Evolutionary conservation across 495 filamentous ascomycete species (phyloP), one percentile per base, ranked within the genome.

Genomic region (Symbiotaphrina buchneri): DNA sequence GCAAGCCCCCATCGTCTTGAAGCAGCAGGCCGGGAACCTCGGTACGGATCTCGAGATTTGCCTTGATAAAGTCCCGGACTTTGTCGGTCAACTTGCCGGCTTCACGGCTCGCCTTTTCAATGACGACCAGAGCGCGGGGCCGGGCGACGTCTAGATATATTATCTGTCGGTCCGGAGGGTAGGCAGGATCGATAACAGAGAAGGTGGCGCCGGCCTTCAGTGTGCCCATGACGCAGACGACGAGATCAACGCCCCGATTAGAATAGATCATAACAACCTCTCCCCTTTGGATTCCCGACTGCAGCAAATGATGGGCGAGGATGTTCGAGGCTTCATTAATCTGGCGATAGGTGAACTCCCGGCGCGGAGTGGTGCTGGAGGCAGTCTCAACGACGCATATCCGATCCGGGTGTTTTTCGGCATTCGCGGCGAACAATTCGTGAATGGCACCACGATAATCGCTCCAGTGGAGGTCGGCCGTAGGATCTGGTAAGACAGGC

Each of bases 191-290:
- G 27, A 94, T 68, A 23, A 94, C 81, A 8, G 61, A 71, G 47
- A 80, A 65, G n/a, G 69, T 80, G 3, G 72, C 70, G 10, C 55
- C 55, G 20, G 54, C 53, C 45, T 57, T 65, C 35, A 71, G 38
- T n/a, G 57, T 54, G 38, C 63, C 65, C 62, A 69, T 64, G 8
- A 61, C 49, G 6, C 59, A 59, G 10, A 74, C 57, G 5, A 81
- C 70, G 11, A 84, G 48, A 37, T 82, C 78, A 4, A 82, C 75
- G 8, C 66, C 65, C 3, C 85, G 67, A 47, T 93, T 65, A 18
- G 80, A 79, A 49, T 74, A 95, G 31, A 85, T 72, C 83, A 93
- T 93, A 33, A 91, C 77, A 16, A 94, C 82, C 30, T 95, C 85
- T 8, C 80, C 84, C 33, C 69, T 58, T 23, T 73, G 58, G 31